Percentiles rank a stretch among this genome's conserved stretches.
phyloP scores from a whole-genome alignment of 768 basidiomycete species.

The Trametes sanguinea region DNA sequence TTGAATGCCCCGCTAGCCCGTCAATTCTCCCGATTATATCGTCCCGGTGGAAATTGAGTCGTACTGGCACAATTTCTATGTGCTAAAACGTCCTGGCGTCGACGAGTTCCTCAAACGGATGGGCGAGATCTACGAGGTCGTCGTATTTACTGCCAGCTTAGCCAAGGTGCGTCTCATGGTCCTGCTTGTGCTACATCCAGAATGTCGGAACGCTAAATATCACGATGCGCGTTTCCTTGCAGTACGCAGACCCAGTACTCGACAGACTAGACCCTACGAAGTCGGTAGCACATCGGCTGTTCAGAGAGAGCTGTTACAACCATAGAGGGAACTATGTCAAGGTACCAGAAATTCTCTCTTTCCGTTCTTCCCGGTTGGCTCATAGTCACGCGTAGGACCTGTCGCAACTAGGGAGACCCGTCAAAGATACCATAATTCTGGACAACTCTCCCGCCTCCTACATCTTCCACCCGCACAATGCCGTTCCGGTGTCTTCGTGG shows the following conservation, averaged over 20 bases:
- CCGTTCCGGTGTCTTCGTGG: constrained; percentile 98
- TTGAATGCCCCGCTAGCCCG: constrained; percentile 58
- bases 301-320: constrained; percentile 98
- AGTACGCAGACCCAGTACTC: constrained; percentile 99
- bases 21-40: constrained; percentile 74
- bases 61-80: constrained; percentile 98
- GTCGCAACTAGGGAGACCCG: constrained; percentile 93
- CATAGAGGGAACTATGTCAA: constrained; percentile 99
- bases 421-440: constrained; percentile 92
- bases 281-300: constrained; percentile 91
- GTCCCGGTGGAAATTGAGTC: constrained; percentile 99
- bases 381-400: constrained; percentile 66
- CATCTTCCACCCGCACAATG: constrained; percentile 99
- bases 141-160: constrained; percentile 96
- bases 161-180: constrained; percentile 68
- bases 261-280: constrained; percentile 93
- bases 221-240: constrained; percentile 5
- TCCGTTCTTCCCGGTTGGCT: not conserved
- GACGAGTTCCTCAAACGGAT: constrained; percentile 95
- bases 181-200: not conserved
- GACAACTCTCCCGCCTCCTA: constrained; percentile 99
- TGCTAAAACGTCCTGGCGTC: constrained; percentile 97
- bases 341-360: constrained; percentile 45
- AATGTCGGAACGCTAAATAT: not conserved
- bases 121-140: constrained; percentile 98